Evolutionary conservation across 441 rosid species (phyloP), one percentile per base, ranked within the genome.

Genomic region (Populus tomentosa): DNA sequence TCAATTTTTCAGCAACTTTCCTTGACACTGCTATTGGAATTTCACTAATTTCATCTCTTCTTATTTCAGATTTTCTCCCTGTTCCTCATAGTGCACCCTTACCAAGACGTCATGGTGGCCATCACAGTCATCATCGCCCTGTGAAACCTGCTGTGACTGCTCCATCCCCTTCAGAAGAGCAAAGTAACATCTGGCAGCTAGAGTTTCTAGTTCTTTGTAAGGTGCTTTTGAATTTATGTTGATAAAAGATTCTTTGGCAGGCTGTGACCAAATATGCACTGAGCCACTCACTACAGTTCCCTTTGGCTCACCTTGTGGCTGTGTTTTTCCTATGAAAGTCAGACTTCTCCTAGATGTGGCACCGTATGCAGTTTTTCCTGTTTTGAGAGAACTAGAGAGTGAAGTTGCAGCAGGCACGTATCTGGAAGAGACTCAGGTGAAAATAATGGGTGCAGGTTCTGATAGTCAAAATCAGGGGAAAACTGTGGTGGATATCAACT

Each of bases 321-420:
- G 99, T 82, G 98, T 96, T 63, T 88, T 88, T 84, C 99, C 98
- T 46, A 94, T 96, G 98, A 92, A 90, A 88, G 92, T 96, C 86
- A 88, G 77, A 79, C 93, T 96, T 84, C 94, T 92, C 73, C 87
- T 96, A 64, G 89, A 80, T 75, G 91, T 91, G n/a, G 98, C 98
- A 36, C 90, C 94, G 30, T 87, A 85, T 85, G 85, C 93, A 78
- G 85, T 96, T 80, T 96, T 96, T 81, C 98, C 98, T 28, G 90
- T 90, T 30, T 89, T 92, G 91, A 85, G 81, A 82, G 92, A 91
- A 88, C 90, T 96, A 77, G 99, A 94, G 86, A 88, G 91, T 88
- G 99, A 94, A 87, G 82, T 96, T 83, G 98, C 99, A 42, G 87
- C 91, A 53, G 98, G 98, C 78, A 89, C 92, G 62, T 94, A 91